Conservation (phyloP, 148 eudicot species). For the Oxyria digyna region DNA sequence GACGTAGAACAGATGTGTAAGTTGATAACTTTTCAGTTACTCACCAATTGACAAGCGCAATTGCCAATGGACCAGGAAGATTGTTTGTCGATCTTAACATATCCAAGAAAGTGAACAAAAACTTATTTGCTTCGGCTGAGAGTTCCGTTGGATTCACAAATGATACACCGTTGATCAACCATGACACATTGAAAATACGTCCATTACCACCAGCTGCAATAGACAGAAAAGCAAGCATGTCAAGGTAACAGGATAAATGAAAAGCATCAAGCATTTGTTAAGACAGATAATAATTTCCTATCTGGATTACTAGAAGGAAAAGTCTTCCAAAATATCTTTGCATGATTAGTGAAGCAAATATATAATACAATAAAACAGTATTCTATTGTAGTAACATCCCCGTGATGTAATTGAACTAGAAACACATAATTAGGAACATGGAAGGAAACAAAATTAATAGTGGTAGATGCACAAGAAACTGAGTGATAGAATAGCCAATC, state of each 20-base stretch:
- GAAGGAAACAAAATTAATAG: neutral
- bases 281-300: too few relatives aligned
- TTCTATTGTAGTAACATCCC: neutral
- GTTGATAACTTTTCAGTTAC: constrained; percentile 10
- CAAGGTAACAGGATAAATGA: constrained; percentile 1
- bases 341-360: neutral
- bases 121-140: constrained; percentile 54
- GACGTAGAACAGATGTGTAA: neutral
- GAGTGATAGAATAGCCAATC: neutral
- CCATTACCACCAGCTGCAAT: constrained; percentile 25
- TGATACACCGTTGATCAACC: constrained; percentile 66
- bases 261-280: neutral
- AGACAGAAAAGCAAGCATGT: constrained; percentile 7
- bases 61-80: constrained; percentile 64
- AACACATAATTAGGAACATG: neutral
- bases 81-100: constrained; percentile 45
- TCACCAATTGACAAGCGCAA: constrained; percentile 85
- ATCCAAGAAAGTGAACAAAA: constrained; percentile 34
- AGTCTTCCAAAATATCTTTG: neutral
- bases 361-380: neutral
- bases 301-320: neutral
- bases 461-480: neutral
- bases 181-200: constrained; percentile 46
- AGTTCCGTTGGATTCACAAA: constrained; percentile 49
- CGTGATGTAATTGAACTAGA: neutral